Evolutionary conservation across 257 asterid genomes (phyloP), one percentile per base, ranked within the genome.

Genomic region (Henckelia pumila): DNA sequence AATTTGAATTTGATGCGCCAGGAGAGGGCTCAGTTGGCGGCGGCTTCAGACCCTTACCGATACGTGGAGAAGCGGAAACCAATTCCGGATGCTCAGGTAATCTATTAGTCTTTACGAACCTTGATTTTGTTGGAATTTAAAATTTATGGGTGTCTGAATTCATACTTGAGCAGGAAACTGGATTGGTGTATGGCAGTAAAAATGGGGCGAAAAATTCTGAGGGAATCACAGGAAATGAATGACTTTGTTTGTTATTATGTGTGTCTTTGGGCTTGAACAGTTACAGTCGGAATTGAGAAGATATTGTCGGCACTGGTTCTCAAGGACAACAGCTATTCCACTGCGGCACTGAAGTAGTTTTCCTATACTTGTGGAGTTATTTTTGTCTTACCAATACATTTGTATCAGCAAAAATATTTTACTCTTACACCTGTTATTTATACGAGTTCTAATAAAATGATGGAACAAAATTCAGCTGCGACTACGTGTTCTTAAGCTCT

Each of bases 1-100:
- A 62, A 32, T 50, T 63, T 8, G 44, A 2, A 40, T 17, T 6
- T 14, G 16, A 56, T 58, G 7, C 70, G 17, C 55, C 75, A 92
- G 97, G 96, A 83, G 78, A 82, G 74, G 77, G 97, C 91, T n/a
- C n/a, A n/a, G 26, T 94, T 96, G 26, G 94, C 95, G 17, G 90
- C 91, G 5, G 89, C 89, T 6, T 69, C 88, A 2, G 91, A 84
- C 72, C 81, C 83, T 25, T 76, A 89, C 63, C 88, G 95, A 55
- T 85, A 87, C 56, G 75, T 87, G 33, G 97, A 92, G 75, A 92
- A 88, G 78, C 83, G 86, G 32, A 89, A 80, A 70, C 97, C 96
- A 3, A 68, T 87, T 70, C 96, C 96, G 4, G 96, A 92, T 92
- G 93, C 95, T 61, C 98, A 92, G 94, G 97, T 84, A 28, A 10